Evolutionary conservation across 2,329 filamentous ascomycete species (phyloP).

Genomic region (Phaeosphaeria sp.): DNA sequence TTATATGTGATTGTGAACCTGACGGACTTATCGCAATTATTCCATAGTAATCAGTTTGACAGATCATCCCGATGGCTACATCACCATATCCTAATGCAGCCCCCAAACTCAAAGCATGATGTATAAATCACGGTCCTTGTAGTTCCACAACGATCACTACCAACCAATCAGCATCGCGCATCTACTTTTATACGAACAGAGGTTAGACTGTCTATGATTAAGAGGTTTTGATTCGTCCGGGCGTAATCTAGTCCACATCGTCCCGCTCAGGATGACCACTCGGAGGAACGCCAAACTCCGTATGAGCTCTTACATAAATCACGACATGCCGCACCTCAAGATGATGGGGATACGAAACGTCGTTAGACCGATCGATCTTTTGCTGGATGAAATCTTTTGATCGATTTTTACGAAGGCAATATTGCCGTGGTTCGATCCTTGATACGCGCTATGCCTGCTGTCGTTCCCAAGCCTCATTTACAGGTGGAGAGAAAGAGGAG

Average conservation of each 20-base stretch:
- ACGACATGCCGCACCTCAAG: background rate
- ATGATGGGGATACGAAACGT: background rate
- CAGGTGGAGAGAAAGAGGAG: conserved; percentile 27
- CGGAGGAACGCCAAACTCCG: background rate
- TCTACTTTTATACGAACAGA: background rate
- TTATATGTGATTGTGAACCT: too few species aligned
- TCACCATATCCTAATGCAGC: background rate
- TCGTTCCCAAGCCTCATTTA: conserved; percentile 15
- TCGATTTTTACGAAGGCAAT: too few species aligned
- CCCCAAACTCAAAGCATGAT: background rate
- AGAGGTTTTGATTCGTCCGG: background rate
- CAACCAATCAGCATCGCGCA: background rate
- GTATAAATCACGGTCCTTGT: background rate
- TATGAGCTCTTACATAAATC: background rate
- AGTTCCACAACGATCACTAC: too few species aligned
- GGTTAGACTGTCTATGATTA: background rate
- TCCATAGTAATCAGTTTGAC: background rate
- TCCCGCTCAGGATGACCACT: too few species aligned
- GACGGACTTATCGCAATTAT: background rate
- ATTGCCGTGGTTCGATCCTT: too few species aligned
- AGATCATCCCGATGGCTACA: background rate
- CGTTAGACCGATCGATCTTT: background rate
- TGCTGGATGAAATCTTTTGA: background rate
- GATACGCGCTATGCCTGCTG: conserved; percentile 19
- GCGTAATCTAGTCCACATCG: too few species aligned